These are phyloP conservation scores for Anastatica hierochuntica DNA, from an alignment of 345 rosid genomes.

Conservation along the genomic window DNA sequence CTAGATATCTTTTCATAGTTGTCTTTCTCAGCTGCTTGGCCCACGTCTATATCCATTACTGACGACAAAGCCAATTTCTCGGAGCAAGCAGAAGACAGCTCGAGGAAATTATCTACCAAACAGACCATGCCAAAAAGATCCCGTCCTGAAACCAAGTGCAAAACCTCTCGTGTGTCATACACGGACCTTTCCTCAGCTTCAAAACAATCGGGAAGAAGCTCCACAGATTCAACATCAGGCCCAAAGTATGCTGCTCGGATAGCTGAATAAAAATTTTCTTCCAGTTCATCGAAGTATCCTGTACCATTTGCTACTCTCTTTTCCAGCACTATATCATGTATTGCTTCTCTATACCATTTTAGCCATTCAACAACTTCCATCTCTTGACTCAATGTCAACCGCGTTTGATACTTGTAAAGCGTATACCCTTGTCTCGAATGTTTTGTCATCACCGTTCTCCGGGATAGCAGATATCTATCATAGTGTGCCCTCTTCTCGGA, in stretches of 20 bases:
- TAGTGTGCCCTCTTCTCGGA: constrained; percentile 52
- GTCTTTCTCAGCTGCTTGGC: constrained; percentile 26
- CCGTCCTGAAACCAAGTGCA: constrained; percentile 88
- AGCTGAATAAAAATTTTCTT: constrained; percentile 83
- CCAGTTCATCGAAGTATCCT: constrained; percentile 62
- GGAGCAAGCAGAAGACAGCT: constrained; percentile 35
- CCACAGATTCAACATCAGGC: constrained; percentile 65
- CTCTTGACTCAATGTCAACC: constrained; percentile 29
- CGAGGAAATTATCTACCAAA: constrained; percentile 40
- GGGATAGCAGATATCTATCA: constrained; percentile 51
- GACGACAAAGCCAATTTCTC: constrained; percentile 34
- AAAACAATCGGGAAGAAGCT: constrained; percentile 79
- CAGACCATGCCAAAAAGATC: constrained; percentile 89
- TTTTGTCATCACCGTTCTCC: constrained; percentile 43
- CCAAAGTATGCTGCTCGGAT: constrained; percentile 71
- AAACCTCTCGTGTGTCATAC: constrained; percentile 57
- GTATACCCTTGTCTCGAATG: constrained; percentile 32
- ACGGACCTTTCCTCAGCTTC: constrained; percentile 98
- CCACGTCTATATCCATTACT: constrained; percentile 22
- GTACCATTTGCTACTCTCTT: constrained; percentile 59
- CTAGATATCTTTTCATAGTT: constrained; percentile 6
- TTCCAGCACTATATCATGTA: constrained; percentile 63
- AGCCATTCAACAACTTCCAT: constrained; percentile 97
- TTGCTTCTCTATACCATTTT: constrained; percentile 70
- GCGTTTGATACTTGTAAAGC: constrained; percentile 31